These are phyloP conservation scores for Xanthoconium separans DNA, from an alignment of 1,284 basidiomycete genomes.

Conservation along the genomic window DNA sequence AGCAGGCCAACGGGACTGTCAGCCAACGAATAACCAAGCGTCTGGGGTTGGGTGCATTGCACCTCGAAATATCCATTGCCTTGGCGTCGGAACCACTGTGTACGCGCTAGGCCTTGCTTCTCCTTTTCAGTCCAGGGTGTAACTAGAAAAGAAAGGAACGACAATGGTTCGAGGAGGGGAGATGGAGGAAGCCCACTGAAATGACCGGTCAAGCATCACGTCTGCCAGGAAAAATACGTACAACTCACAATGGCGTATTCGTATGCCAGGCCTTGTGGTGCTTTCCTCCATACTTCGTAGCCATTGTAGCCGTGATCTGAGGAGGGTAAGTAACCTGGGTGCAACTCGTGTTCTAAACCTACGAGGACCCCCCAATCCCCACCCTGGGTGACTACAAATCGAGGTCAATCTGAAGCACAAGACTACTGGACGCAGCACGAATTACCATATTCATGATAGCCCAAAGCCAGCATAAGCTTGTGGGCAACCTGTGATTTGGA, in stretches of 20 bases:
- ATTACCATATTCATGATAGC: constrained; percentile 52
- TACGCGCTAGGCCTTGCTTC: constrained; percentile 35
- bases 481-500: constrained; percentile 29
- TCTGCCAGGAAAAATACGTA: not conserved
- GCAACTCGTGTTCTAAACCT: constrained; percentile 9
- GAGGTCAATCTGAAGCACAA: not conserved
- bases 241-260: constrained; percentile 39
- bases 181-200: constrained; percentile 29
- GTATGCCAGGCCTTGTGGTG: constrained; percentile 48
- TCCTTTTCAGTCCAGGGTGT: constrained; percentile 37
- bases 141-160: constrained; percentile 26
- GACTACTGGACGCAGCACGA: not conserved
- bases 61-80: constrained; percentile 41
- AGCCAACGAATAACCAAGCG: constrained; percentile 51
- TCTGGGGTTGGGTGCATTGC: constrained; percentile 55
- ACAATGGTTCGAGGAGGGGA: constrained; percentile 25
- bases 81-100: constrained; percentile 28
- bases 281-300: constrained; percentile 39
- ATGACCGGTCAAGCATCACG: not conserved
- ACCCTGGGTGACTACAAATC: constrained; percentile 45
- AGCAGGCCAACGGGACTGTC: constrained; percentile 58
- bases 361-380: constrained; percentile 51
- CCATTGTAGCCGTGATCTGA: constrained; percentile 43
- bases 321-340: not conserved
- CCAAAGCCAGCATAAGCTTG: constrained; percentile 51